These are phyloP conservation scores for Solanum chiquidenum DNA, from an alignment of 257 asterid species.

Conservation along the genomic window DNA sequence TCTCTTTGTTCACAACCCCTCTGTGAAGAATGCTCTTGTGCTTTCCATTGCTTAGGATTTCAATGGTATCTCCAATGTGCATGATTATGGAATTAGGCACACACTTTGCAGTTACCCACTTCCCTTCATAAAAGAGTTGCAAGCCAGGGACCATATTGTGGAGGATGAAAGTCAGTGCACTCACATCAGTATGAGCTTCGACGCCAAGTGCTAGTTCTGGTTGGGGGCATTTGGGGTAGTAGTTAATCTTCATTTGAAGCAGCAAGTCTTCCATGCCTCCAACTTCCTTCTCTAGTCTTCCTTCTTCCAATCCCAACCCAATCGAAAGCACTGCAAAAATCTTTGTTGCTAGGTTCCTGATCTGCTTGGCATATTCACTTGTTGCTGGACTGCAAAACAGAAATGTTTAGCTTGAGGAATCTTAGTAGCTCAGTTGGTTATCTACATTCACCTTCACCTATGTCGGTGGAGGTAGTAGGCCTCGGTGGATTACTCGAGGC, in stretches of 20 bases:
- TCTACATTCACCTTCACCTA: background rate
- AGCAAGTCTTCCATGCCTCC: slow-evolving; percentile 71
- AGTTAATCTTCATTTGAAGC: slow-evolving; percentile 79
- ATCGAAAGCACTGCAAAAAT: slow-evolving; percentile 49
- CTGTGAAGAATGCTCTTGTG: slow-evolving; percentile 81
- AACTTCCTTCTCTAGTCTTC: slow-evolving; percentile 60
- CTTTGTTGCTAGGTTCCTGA: slow-evolving; percentile 47
- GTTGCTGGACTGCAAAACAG: slow-evolving; percentile 38
- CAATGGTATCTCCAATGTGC: slow-evolving; percentile 83
- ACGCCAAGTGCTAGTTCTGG: slow-evolving; percentile 94
- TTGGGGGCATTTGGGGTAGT: slow-evolving; percentile 90
- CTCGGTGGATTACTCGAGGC: background rate
- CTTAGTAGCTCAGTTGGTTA: background rate
- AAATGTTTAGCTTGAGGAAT: background rate
- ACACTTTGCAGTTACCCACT: slow-evolving; percentile 86
- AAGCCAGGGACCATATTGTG: slow-evolving; percentile 96
- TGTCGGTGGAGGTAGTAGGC: background rate
- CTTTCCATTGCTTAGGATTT: slow-evolving; percentile 79
- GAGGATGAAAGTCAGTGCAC: slow-evolving; percentile 88
- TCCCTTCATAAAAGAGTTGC: slow-evolving; percentile 57
- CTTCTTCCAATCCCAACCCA: slow-evolving; percentile 58
- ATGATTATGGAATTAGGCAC: slow-evolving; percentile 79
- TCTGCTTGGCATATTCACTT: slow-evolving; percentile 54
- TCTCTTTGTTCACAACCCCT: slow-evolving; percentile 74
- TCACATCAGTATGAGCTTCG: slow-evolving; percentile 81